These are phyloP conservation scores for Globisporangium carolinianum DNA, from an alignment of 352 stramenopile species.

Conservation along the genomic window DNA sequence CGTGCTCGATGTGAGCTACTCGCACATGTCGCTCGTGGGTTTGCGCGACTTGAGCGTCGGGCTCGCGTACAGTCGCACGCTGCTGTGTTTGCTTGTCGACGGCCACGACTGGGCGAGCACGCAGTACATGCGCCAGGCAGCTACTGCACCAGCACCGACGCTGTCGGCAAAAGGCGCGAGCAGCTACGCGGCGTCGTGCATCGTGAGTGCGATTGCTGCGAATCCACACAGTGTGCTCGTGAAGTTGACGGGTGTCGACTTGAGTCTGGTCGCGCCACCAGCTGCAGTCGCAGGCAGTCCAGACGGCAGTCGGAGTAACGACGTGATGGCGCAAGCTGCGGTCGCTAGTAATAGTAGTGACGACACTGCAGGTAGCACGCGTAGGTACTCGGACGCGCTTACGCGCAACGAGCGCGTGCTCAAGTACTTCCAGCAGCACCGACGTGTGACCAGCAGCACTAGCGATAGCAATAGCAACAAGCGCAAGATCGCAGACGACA, in stretches of 20 bases:
- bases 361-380: background rate
- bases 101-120: constrained; percentile 81
- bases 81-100: constrained; percentile 71
- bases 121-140: constrained; percentile 79
- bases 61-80: constrained; percentile 45
- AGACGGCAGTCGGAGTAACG: background rate
- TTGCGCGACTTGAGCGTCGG: constrained; percentile 66
- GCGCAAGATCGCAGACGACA: constrained; percentile 40
- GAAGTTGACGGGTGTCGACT: constrained; percentile 75
- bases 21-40: constrained; percentile 67
- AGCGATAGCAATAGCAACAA: constrained; percentile 28
- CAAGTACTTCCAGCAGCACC: constrained; percentile 28
- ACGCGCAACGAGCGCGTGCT: constrained; percentile 52
- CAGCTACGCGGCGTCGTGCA: constrained; percentile 69
- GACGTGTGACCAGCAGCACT: background rate
- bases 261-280: constrained; percentile 33
- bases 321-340: background rate
- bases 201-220: constrained; percentile 60
- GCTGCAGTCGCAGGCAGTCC: background rate
- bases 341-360: background rate
- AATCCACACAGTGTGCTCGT: constrained; percentile 59
- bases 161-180: constrained; percentile 58
- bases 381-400: constrained; percentile 34
- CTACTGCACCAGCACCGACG: constrained; percentile 42
- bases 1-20: constrained; percentile 78